Evolutionary conservation across 345 rosid genomes (phyloP).

Genomic region (Eutrema japonicum): DNA sequence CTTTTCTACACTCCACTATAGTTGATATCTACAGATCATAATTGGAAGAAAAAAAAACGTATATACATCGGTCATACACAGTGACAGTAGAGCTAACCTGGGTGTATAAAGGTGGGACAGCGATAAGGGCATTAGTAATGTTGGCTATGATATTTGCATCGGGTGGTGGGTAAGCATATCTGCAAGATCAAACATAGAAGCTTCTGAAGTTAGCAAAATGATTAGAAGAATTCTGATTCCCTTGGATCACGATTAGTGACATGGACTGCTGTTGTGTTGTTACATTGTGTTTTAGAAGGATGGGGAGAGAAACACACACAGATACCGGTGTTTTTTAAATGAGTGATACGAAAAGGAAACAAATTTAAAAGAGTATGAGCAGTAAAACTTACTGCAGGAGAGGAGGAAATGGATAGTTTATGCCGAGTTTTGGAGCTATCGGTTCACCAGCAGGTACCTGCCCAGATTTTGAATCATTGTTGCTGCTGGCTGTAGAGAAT

Average conservation of each 20-base stretch:
- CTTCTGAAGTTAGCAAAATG: background rate
- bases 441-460: conserved; percentile 55
- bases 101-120: conserved; percentile 92
- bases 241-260: too few species aligned
- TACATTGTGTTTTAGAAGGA: conserved; percentile 10
- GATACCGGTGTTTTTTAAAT: background rate
- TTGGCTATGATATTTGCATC: conserved; percentile 97
- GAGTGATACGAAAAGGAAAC: background rate
- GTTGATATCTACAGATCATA: conserved; percentile 27
- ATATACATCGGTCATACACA: conserved; percentile 16
- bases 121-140: conserved; percentile 93
- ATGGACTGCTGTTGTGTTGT: background rate
- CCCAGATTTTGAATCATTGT: conserved; percentile 47
- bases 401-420: conserved; percentile 94
- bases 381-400: conserved; percentile 67
- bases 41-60: background rate
- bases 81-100: conserved; percentile 59
- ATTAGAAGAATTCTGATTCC: background rate
- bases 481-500: conserved; percentile 41
- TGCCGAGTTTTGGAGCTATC: conserved; percentile 87
- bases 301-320: conserved; percentile 13
- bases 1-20: background rate
- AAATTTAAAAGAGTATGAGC: background rate
- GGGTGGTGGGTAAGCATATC: conserved; percentile 96
- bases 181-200: conserved; percentile 45